Percentiles rank a stretch among this genome's conserved stretches.
Conservation (phyloP, 768 basidiomycete species). For the Cystobasidiopsis lactophilus region DNA sequence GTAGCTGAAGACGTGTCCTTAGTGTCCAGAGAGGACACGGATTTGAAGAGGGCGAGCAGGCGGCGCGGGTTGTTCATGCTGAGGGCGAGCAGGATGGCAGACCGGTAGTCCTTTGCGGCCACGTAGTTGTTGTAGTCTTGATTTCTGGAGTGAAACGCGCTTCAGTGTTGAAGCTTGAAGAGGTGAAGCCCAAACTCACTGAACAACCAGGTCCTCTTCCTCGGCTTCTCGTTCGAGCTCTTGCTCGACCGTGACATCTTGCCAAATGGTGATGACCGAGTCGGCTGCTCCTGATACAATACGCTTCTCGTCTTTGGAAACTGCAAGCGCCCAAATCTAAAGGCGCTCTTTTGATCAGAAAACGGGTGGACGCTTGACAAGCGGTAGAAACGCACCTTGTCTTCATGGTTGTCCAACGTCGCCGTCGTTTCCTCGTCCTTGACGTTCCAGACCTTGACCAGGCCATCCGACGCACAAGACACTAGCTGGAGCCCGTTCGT, state of each 20-base stretch:
- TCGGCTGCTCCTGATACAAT: constrained; percentile 91
- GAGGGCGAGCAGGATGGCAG: constrained; percentile 75
- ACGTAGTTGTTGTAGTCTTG: constrained; percentile 89
- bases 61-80: constrained; percentile 84
- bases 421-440: constrained; percentile 63
- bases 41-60: constrained; percentile 53
- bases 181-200: constrained; percentile 34
- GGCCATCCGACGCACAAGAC: constrained; percentile 74
- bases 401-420: constrained; percentile 92
- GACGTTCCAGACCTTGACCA: constrained; percentile 90
- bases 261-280: constrained; percentile 87
- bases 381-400: constrained; percentile 45
- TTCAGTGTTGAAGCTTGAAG: background rate
- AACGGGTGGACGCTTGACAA: background rate
- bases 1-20: constrained; percentile 30
- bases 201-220: constrained; percentile 50
- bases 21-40: constrained; percentile 27
- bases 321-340: constrained; percentile 87
- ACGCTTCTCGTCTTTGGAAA: constrained; percentile 55
- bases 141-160: constrained; percentile 47
- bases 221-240: constrained; percentile 50
- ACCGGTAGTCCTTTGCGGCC: constrained; percentile 63
- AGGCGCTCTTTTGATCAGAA: too few relatives aligned
- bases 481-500: constrained; percentile 64
- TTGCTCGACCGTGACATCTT: constrained; percentile 73